Evolutionary conservation across 441 rosid species (phyloP), one percentile per base, ranked within the genome.

Genomic region (Eruca vesicaria): DNA sequence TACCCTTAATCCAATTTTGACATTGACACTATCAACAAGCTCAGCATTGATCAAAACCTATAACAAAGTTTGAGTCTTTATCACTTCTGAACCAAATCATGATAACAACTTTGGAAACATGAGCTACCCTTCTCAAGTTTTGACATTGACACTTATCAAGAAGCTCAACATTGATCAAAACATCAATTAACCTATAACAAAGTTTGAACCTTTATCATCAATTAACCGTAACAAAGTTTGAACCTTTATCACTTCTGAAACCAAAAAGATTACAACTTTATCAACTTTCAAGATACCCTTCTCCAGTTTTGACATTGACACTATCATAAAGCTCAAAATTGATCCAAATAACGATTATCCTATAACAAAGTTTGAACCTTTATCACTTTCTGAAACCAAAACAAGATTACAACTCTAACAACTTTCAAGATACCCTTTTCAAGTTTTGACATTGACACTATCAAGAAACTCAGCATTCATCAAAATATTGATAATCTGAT

Each of bases 161-260:
- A 43, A 43, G 9, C 50, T 43, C 18, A n/a, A 1, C 38, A 33
- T 33, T 8, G 18, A 33, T 33, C 36, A 7, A 32, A 32, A 32
- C 1, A 32, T 32, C 36, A 2, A 59, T 31, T 28, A 57, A 28
- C 20, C 18, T 48, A 48, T 18, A 8, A 18, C 4, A 50, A 50
- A 16, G 11, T 41, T 50, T 18, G 35, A 26, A 18, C 31, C 29
- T 8, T 57, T 2, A 56, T 36, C n/a, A n/a, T n/a, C n/a, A n/a
- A n/a, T n/a, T n/a, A n/a, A n/a, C n/a, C n/a, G n/a, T 41, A 41
- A 41, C 16, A 41, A 41, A 41, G 48, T 41, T 0, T 1, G 48
- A 41, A 2, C 14, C 48, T 41, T 41, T 41, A 41, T 14, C 48
- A 41, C 48, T 41, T 38, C 99, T 95, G 97, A 71, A 41, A 41